Evolutionary conservation across 2,329 filamentous ascomycete species (phyloP), one percentile per base, ranked within the genome.

Genomic region (Xylariaceae sp.): DNA sequence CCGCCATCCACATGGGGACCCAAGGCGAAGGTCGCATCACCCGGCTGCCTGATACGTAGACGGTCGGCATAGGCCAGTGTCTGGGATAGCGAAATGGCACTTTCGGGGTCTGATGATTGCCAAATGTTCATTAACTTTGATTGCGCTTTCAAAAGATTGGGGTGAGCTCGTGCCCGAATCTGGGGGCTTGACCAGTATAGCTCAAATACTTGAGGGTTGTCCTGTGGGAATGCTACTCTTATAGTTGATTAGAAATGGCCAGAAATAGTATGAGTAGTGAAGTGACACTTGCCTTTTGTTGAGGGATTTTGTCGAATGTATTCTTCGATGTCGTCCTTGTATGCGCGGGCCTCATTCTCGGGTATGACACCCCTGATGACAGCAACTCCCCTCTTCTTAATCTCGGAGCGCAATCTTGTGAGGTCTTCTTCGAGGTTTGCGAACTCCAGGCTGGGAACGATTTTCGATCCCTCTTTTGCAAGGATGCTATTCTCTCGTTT

Each of bases 1-100:
- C 89, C 89, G 12, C 88, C 88, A 65, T 92, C 89, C 1, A 88
- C 78, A 68, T 92, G 89, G 1, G 89, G 88, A 0, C 89, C 89
- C 0, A 92, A 80, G 0, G 89, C 86, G 65, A 92, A 92, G 2
- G 80, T 81, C 1, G 81, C 77, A 69, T 92, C 89, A 3, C 89
- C 89, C 0, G 89, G 89, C 58, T 85, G 82, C 2, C 89, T 81
- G 65, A 92, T 91, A 2, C 88, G 86, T 11, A 91, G 77, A 1
- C 88, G 82, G 67, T 92, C 90, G 1, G 87, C 88, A 67, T 93
- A 92, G 2, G 82, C 75, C 2, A 91, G 73, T 0, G 88, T 87
- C 33, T 86, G 80, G 0, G 74, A 68, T 7, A 78, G 69, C 1
- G 81, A 81, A 7, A 87, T 82, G 7, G 70, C 74, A 0, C 79